phyloP scores from a whole-genome alignment of 768 basidiomycete genomes.

The Termitomyces sp. region DNA sequence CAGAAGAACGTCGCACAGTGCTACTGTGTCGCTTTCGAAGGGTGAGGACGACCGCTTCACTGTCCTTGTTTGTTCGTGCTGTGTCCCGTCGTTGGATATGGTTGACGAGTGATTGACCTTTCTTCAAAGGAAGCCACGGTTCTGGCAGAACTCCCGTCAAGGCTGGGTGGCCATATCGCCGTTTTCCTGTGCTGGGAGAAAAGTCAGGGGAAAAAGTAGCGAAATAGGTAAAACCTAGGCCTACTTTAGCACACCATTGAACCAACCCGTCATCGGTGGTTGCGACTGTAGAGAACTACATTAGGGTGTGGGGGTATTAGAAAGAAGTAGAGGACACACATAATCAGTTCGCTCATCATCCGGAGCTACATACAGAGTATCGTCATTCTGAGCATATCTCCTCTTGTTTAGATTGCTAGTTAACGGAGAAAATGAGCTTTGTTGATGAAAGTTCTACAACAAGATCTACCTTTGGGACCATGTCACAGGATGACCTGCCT shows the following conservation, averaged over 20 bases:
- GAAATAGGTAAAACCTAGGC: slow-evolving; percentile 8
- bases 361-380: slow-evolving; percentile 92
- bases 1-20: background rate
- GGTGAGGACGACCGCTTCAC: slow-evolving; percentile 77
- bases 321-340: slow-evolving; percentile 33
- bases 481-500: slow-evolving; percentile 82
- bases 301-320: background rate
- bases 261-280: slow-evolving; percentile 96
- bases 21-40: slow-evolving; percentile 67
- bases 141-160: slow-evolving; percentile 89
- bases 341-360: slow-evolving; percentile 93
- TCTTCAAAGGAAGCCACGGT: slow-evolving; percentile 92
- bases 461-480: slow-evolving; percentile 77
- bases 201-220: slow-evolving; percentile 6
- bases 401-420: slow-evolving; percentile 77
- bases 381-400: slow-evolving; percentile 91
- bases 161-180: slow-evolving; percentile 93
- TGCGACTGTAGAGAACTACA: slow-evolving; percentile 59
- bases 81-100: slow-evolving; percentile 34
- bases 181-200: slow-evolving; percentile 75
- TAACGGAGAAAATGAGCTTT: background rate
- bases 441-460: background rate
- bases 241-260: slow-evolving; percentile 88
- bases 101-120: slow-evolving; percentile 73
- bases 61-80: slow-evolving; percentile 37